Evolutionary conservation across 192 early-diverging fungal genomes (phyloP), one percentile per base, ranked within the genome.

Genomic region (Podochytrium sp.): DNA sequence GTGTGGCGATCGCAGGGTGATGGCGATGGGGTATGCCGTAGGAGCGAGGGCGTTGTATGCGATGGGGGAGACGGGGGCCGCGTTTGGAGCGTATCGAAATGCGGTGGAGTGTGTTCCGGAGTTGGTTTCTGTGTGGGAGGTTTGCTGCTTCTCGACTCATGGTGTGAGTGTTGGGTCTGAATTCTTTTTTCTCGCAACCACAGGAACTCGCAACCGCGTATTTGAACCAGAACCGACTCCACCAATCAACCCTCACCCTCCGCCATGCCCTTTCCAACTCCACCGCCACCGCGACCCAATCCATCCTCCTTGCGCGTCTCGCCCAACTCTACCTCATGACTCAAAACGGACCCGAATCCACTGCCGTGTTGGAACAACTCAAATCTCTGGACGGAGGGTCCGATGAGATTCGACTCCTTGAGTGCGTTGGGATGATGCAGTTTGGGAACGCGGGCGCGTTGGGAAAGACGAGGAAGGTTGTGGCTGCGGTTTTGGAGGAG

Each of bases 151-250:
- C 3, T 35, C n/a, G n/a, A n/a, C n/a, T n/a, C n/a, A n/a, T n/a
- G n/a, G n/a, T 56, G 61, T 35, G 16, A 39, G 43, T 65, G 23
- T 50, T 34, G 7, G 20, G 12, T 39, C 23, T 12, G 1, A 2
- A 16, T 7, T 57, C 1, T 39, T 33, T 0, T 14, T 33, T 23
- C 30, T 57, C 30, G 37, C 16, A 25, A 55, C 34, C 23, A n/a
- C 0, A 75, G 63, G 68, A 72, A 29, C 65, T 80, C 10, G 74
- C 42, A 18, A 53, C 39, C 10, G 52, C 58, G 20, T 80, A 76
- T 43, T 23, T 10, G 12, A 25, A 47, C 38, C 33, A 41, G 20
- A 34, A 37, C 18, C 25, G 50, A 18, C 57, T 71, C 42, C 7
- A 1, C 5, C 73, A 73, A 40, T 58, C 67, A 34, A 42, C 47